Percentiles rank a stretch among this genome's conserved stretches.
Evolutionary conservation across 768 basidiomycete species (phyloP).

Genomic region (Russula sp.): DNA sequence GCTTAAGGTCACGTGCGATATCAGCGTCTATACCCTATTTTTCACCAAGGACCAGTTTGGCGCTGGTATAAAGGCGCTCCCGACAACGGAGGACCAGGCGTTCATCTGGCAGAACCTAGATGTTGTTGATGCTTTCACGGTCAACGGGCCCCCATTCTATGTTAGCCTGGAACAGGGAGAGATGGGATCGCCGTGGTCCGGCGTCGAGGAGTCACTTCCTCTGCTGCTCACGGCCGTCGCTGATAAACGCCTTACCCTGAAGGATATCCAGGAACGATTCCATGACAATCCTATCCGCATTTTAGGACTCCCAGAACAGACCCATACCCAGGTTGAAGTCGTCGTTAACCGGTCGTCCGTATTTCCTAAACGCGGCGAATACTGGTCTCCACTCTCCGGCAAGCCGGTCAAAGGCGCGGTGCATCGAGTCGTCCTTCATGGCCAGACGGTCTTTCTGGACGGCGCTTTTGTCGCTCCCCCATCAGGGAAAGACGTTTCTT

Average conservation of each 20-base stretch:
- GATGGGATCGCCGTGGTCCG: constrained; percentile 60
- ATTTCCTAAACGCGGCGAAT: constrained; percentile 44
- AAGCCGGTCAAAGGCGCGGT: constrained; percentile 62
- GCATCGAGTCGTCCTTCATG: constrained; percentile 87
- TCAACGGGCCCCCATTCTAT: constrained; percentile 78
- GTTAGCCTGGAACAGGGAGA: constrained; percentile 60
- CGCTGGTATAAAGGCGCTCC: constrained; percentile 46
- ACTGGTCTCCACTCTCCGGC: constrained; percentile 83
- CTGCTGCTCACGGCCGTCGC: constrained; percentile 82
- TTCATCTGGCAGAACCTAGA: constrained; percentile 82
- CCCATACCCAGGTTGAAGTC: constrained; percentile 86
- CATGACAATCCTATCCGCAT: constrained; percentile 92
- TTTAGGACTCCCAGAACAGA: constrained; percentile 84
- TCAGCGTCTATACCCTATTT: constrained; percentile 88
- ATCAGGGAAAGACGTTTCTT: constrained; percentile 68
- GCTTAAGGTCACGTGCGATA: constrained; percentile 94
- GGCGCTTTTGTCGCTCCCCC: constrained; percentile 58
- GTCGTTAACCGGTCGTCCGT: constrained; percentile 70
- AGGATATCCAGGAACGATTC: constrained; percentile 75
- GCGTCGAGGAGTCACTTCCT: constrained; percentile 82
- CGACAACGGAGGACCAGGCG: constrained; percentile 68
- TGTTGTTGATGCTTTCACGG: constrained; percentile 84
- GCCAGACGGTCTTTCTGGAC: constrained; percentile 85
- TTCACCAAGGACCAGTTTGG: constrained; percentile 75
- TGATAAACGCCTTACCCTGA: constrained; percentile 70